These are phyloP conservation scores for Cercospora zeae-maydis DNA, from an alignment of 2,329 filamentous ascomycete species.

Conservation along the genomic window DNA sequence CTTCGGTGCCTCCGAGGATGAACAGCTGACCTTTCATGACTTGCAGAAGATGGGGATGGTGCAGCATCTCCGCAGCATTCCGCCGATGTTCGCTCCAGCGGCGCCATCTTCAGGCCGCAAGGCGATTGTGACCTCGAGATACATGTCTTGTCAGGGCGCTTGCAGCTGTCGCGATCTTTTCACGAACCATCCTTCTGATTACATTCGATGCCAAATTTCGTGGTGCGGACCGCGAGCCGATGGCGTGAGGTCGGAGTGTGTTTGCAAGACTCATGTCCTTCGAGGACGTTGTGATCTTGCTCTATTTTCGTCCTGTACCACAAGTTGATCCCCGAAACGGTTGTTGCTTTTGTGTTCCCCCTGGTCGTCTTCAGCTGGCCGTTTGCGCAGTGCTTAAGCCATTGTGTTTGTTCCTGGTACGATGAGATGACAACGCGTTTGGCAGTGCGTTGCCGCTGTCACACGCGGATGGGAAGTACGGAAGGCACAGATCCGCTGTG, in stretches of 20 bases:
- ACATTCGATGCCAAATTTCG: neutral
- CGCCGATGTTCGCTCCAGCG: neutral
- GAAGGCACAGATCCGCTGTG: neutral
- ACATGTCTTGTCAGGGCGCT: conserved; percentile 5
- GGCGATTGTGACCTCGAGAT: neutral
- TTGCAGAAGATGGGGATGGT: neutral
- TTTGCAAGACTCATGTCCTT: neutral
- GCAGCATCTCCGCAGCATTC: neutral
- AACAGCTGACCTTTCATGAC: neutral
- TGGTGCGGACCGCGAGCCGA: neutral
- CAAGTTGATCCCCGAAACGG: neutral
- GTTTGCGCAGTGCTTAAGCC: neutral
- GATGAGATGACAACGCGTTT: neutral
- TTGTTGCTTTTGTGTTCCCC: neutral
- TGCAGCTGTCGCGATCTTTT: neutral
- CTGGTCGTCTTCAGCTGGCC: neutral
- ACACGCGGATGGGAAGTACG: neutral
- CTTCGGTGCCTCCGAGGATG: neutral
- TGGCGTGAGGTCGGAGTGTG: neutral
- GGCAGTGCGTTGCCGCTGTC: neutral
- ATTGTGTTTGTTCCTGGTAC: neutral
- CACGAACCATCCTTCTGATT: neutral
- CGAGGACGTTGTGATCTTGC: neutral
- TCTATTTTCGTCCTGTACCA: neutral
- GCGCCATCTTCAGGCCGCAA: conserved; percentile 5